A percentile compares a stretch with the other conserved stretches of the same genome.
phyloP scores from a whole-genome alignment of 2,329 filamentous ascomycete species.

The Alternaria viburni region DNA sequence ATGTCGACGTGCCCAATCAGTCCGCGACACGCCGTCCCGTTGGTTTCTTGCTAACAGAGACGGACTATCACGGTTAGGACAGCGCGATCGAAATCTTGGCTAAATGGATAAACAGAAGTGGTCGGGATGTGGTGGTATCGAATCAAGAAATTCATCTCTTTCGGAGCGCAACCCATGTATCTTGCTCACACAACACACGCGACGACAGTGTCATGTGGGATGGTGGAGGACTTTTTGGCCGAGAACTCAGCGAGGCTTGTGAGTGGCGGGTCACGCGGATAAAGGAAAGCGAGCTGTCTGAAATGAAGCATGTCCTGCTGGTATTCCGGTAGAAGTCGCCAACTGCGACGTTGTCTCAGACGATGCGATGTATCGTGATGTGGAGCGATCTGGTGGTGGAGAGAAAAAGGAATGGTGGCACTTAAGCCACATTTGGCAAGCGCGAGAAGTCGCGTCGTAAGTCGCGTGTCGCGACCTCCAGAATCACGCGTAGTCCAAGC shows the following conservation, averaged over 20 bases:
- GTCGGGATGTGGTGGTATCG: background rate
- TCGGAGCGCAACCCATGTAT: background rate
- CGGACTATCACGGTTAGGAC: background rate
- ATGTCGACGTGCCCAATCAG: background rate
- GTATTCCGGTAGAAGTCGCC: background rate
- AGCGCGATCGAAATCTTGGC: conserved; percentile 15
- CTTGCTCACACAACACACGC: conserved; percentile 4
- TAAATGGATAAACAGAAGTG: conserved; percentile 16
- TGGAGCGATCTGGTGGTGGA: background rate
- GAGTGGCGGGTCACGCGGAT: background rate
- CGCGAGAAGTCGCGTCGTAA: conserved; percentile 12
- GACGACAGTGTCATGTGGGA: conserved; percentile 2
- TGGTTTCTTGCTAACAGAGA: background rate
- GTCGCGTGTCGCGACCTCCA: conserved; percentile 7
- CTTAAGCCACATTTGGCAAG: conserved; percentile 19
- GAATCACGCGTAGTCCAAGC: conserved; percentile 13
- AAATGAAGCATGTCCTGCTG: background rate
- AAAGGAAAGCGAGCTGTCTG: background rate
- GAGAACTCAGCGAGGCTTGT: background rate
- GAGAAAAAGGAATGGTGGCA: conserved; percentile 5
- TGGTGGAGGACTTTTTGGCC: background rate
- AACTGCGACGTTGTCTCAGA: background rate
- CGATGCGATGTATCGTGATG: background rate
- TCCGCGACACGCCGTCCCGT: background rate
- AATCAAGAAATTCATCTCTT: background rate